phyloP scores from a whole-genome alignment of 2,329 filamentous ascomycete genomes.

The Apiospora marii region DNA sequence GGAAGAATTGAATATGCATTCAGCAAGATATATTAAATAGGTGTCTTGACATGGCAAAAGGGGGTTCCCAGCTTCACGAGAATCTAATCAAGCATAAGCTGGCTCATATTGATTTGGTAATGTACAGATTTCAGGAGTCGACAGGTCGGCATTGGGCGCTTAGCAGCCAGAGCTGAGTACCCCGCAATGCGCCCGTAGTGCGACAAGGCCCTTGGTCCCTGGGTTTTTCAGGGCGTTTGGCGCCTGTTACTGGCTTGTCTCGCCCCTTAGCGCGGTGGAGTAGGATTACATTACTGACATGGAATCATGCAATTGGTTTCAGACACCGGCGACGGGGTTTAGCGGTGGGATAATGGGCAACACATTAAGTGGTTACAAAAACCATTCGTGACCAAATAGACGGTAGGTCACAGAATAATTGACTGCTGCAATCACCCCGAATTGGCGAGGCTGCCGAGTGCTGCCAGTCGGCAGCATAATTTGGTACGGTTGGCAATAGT shows the following conservation, averaged over 20 bases:
- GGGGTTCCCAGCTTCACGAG: neutral
- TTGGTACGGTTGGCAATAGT: neutral
- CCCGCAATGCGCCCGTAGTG: neutral
- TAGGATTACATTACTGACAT: neutral
- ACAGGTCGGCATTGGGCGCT: neutral
- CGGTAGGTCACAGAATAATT: neutral
- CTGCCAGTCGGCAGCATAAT: neutral
- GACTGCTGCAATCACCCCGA: neutral
- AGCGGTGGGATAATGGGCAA: neutral
- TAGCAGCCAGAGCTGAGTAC: neutral
- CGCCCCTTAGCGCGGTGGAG: neutral
- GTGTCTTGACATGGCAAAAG: neutral
- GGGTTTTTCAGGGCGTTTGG: neutral
- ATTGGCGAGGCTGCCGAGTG: neutral
- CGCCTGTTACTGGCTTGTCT: neutral
- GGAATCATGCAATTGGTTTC: slow-evolving; percentile 1
- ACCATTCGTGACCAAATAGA: neutral
- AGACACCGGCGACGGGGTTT: neutral
- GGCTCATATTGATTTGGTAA: neutral
- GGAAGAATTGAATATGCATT: neutral
- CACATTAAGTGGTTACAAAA: too few relatives aligned
- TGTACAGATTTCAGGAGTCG: neutral
- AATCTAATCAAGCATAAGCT: neutral
- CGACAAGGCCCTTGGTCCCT: neutral
- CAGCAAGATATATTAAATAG: neutral